phyloP scores from a whole-genome alignment of 2,329 filamentous ascomycete genomes.

The Paracoccidioides lutzii region DNA sequence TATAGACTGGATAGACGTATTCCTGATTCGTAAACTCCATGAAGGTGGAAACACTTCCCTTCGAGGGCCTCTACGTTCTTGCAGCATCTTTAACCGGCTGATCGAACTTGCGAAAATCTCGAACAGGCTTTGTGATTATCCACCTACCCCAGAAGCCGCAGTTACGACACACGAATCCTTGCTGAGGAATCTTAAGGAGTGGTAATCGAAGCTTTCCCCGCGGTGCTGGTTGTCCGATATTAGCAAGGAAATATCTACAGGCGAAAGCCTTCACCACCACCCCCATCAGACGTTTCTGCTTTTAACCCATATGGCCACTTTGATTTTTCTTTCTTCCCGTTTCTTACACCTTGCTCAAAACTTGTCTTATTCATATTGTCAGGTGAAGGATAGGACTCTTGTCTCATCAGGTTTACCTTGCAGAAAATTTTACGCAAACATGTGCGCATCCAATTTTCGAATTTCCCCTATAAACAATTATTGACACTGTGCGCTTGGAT shows the following conservation, averaged over 20 bases:
- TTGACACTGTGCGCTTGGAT: conserved; percentile 11
- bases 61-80: conserved; percentile 30
- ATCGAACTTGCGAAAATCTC: conserved; percentile 22
- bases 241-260: background rate
- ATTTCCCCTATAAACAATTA: conserved; percentile 23
- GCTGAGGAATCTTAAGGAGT: conserved; percentile 6
- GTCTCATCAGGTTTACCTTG: conserved; percentile 24
- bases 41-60: conserved; percentile 19
- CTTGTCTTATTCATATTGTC: conserved; percentile 24
- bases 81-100: conserved; percentile 43
- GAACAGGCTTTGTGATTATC: conserved; percentile 2
- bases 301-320: conserved; percentile 24
- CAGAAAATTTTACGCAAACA: conserved; percentile 27
- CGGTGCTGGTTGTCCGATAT: conserved; percentile 3
- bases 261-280: conserved; percentile 16
- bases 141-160: background rate
- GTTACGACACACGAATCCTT: conserved; percentile 1
- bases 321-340: conserved; percentile 25
- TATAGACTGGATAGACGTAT: conserved; percentile 44
- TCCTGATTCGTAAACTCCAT: conserved; percentile 18
- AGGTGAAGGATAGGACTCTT: conserved; percentile 25
- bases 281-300: conserved; percentile 29
- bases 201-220: conserved; percentile 6
- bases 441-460: conserved; percentile 29
- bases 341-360: conserved; percentile 22